These are phyloP conservation scores for Aethionema arabicum DNA, from an alignment of 345 rosid species.

Conservation along the genomic window DNA sequence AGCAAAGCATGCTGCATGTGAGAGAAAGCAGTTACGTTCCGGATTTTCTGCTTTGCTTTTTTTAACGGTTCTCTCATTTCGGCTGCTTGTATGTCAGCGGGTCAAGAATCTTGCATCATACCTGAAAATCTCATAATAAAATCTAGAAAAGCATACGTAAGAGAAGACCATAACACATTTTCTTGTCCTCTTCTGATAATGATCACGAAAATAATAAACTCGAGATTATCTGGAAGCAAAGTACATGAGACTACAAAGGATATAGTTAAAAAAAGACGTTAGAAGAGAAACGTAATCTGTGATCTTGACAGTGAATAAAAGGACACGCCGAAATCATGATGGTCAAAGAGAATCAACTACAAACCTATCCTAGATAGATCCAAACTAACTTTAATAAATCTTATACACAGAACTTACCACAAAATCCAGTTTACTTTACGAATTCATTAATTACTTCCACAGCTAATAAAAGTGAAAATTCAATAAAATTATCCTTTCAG, in stretches of 20 bases:
- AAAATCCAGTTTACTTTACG: no score
- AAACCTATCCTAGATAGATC: no score
- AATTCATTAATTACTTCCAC: no score
- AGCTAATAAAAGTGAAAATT: no score
- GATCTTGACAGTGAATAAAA: no score
- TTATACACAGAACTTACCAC: no score
- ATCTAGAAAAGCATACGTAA: constrained; percentile 9
- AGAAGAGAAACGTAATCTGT: no score
- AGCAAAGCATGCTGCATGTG: constrained; percentile 33
- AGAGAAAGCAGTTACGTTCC: constrained; percentile 26
- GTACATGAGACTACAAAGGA: constrained; percentile 1
- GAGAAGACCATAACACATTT: constrained; percentile 26
- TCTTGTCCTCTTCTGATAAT: constrained; percentile 23
- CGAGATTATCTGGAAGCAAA: neutral
- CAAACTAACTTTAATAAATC: no score
- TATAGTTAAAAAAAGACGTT: neutral
- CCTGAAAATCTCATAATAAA: constrained; percentile 10
- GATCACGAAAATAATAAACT: constrained; percentile 8
- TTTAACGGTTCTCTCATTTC: constrained; percentile 30
- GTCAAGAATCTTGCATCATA: constrained; percentile 32
- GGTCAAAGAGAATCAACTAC: no score
- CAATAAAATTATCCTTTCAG: no score
- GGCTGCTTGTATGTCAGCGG: constrained; percentile 25
- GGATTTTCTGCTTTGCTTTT: constrained; percentile 21
- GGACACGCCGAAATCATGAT: no score